Evolutionary conservation across 2,329 filamentous ascomycete genomes (phyloP).

Genomic region (Cladophialophora psammophila): DNA sequence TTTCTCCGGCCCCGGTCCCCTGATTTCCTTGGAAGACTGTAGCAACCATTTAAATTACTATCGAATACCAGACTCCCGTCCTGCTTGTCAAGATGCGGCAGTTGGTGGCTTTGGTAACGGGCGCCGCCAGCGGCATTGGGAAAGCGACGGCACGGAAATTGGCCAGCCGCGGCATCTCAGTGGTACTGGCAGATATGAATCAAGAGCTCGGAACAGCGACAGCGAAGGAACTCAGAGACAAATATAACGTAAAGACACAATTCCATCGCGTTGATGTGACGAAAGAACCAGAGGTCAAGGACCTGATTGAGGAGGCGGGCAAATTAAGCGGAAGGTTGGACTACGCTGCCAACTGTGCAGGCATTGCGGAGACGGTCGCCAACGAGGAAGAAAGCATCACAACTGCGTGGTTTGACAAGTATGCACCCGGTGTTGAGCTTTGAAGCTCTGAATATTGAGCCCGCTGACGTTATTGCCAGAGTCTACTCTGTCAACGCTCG

Average conservation of each 20-base stretch:
- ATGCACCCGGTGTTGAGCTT: neutral
- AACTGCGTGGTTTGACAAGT: constrained; percentile 5
- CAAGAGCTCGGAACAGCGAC: neutral
- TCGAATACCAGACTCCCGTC: neutral
- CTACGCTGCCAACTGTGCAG: constrained; percentile 8
- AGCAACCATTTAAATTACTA: neutral
- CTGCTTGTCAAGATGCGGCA: neutral
- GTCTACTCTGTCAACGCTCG: constrained; percentile 29
- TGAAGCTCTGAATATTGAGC: too few species aligned
- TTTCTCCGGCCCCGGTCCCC: too few species aligned
- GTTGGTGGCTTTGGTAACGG: neutral
- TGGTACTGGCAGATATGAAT: neutral
- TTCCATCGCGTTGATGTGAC: neutral
- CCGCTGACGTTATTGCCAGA: constrained; percentile 1
- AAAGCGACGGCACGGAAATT: neutral
- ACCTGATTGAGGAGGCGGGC: neutral
- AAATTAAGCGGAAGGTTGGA: neutral
- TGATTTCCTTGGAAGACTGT: neutral
- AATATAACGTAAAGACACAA: neutral
- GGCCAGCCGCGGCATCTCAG: neutral
- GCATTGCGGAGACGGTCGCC: neutral
- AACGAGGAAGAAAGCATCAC: constrained; percentile 8
- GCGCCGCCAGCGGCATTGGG: neutral
- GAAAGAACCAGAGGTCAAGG: constrained; percentile 4
- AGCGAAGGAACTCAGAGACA: neutral